A percentile compares a stretch with the other conserved stretches of the same genome.
Evolutionary conservation across 257 asterid species (phyloP).

Genomic region (Solanum megistacrolobum): DNA sequence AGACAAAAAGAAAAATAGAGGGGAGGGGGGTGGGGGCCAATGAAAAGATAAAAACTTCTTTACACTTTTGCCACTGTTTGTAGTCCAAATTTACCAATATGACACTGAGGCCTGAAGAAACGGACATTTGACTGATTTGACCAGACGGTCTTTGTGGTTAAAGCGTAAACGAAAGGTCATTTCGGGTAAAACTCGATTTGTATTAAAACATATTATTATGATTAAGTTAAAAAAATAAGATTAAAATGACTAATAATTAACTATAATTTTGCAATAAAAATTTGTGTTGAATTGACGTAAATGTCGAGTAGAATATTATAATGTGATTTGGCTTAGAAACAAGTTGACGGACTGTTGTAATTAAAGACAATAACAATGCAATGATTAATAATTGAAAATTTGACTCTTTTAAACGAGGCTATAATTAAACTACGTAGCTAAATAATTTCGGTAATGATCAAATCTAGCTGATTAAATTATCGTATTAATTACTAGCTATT

Average conservation of each 20-base stretch:
- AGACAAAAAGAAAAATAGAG: neutral
- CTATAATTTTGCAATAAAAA: neutral
- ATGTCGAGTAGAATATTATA: neutral
- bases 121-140: constrained; percentile 1
- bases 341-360: neutral
- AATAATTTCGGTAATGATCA: neutral
- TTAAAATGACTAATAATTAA: neutral
- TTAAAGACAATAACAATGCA: neutral
- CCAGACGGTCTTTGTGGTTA: neutral
- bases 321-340: neutral
- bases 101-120: neutral
- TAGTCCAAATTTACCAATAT: neutral
- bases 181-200: neutral
- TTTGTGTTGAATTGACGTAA: neutral
- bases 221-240: too few species aligned
- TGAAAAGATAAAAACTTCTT: neutral
- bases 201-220: neutral
- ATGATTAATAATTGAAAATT: neutral
- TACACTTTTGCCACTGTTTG: neutral
- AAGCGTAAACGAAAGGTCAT: neutral
- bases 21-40: neutral
- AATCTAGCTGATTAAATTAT: neutral
- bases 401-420: neutral
- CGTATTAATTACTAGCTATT: neutral
- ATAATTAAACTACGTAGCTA: neutral